A percentile compares a stretch with the other conserved stretches of the same genome.
Conservation (phyloP, 1,284 basidiomycete genomes). For the Rhodotorula sp. region DNA sequence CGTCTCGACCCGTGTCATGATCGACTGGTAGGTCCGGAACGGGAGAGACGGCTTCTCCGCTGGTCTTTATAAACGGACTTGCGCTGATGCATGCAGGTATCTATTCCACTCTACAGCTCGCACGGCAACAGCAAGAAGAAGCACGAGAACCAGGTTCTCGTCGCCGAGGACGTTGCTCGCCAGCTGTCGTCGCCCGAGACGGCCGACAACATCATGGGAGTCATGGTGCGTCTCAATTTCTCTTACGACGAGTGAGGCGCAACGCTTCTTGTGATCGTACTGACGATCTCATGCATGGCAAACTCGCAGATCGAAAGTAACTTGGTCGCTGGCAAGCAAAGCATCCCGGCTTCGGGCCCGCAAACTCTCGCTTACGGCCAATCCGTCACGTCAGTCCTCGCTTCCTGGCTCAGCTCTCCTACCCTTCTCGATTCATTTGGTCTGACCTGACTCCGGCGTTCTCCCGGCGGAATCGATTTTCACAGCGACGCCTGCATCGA, state of each 20-base stretch:
- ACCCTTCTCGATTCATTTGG: background rate
- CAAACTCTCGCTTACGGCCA: constrained; percentile 80
- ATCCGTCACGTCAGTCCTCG: constrained; percentile 68
- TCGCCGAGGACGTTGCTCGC: constrained; percentile 57
- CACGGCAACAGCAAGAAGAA: constrained; percentile 66
- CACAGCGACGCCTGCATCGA: constrained; percentile 69
- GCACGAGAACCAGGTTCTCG: constrained; percentile 59
- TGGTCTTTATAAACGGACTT: background rate
- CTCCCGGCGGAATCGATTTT: background rate
- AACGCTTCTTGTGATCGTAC: too few relatives aligned
- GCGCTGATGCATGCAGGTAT: too few relatives aligned
- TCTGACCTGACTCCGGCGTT: background rate
- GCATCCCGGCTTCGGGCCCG: constrained; percentile 74
- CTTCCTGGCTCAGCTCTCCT: background rate
- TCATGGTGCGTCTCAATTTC: constrained; percentile 60
- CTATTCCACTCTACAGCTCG: constrained; percentile 56
- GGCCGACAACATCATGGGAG: constrained; percentile 78
- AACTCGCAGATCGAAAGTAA: constrained; percentile 71
- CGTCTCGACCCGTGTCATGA: constrained; percentile 55
- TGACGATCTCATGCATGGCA: too few relatives aligned
- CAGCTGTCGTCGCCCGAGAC: constrained; percentile 70
- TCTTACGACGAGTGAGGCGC: too few relatives aligned
- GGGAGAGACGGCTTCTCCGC: background rate
- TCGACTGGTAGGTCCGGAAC: constrained; percentile 36
- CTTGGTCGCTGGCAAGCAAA: constrained; percentile 82